Evolutionary conservation across 2,329 filamentous ascomycete genomes (phyloP).

Genomic region (Xylaria multiplex): DNA sequence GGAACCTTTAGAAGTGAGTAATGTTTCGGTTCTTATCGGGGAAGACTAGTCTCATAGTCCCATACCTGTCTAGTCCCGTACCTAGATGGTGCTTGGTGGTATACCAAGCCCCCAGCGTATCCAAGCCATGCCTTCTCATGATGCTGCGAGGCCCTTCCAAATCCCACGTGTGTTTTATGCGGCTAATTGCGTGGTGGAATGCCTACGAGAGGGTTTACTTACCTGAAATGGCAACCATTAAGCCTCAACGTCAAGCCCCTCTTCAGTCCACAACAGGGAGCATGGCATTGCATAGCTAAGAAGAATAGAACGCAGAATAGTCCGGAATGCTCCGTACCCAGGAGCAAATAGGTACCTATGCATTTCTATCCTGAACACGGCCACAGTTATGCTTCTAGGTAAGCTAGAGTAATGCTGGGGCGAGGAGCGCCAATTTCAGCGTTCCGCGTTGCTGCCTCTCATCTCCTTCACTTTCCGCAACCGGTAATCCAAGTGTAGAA

Average conservation of each 20-base stretch:
- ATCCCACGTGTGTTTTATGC: constrained; percentile 6
- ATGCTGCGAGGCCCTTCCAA: not conserved
- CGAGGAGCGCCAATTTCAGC: constrained; percentile 31
- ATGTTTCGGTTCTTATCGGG: constrained; percentile 16
- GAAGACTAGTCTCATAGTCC: constrained; percentile 10
- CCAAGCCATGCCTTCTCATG: not conserved
- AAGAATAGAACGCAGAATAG: constrained; percentile 22
- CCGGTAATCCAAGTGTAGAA: constrained; percentile 43
- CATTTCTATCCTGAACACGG: constrained; percentile 43
- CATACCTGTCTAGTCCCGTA: constrained; percentile 13
- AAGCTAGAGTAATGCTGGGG: constrained; percentile 34
- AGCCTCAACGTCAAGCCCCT: constrained; percentile 28
- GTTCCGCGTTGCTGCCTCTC: constrained; percentile 29
- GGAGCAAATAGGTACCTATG: constrained; percentile 30
- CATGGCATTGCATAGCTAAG: constrained; percentile 33
- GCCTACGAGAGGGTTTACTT: constrained; percentile 21
- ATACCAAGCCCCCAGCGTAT: constrained; percentile 2
- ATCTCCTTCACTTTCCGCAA: constrained; percentile 44
- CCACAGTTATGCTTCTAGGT: constrained; percentile 38
- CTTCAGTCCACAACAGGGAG: constrained; percentile 15
- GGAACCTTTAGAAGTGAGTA: constrained; percentile 19
- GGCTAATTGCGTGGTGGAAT: constrained; percentile 5
- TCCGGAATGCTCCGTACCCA: constrained; percentile 45
- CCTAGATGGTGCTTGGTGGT: constrained; percentile 18
- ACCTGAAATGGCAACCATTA: constrained; percentile 29